Percentiles rank a stretch among this genome's conserved stretches.
Evolutionary conservation across 1,284 basidiomycete species (phyloP).

Genomic region (Austroboletus novae-zelandiae): DNA sequence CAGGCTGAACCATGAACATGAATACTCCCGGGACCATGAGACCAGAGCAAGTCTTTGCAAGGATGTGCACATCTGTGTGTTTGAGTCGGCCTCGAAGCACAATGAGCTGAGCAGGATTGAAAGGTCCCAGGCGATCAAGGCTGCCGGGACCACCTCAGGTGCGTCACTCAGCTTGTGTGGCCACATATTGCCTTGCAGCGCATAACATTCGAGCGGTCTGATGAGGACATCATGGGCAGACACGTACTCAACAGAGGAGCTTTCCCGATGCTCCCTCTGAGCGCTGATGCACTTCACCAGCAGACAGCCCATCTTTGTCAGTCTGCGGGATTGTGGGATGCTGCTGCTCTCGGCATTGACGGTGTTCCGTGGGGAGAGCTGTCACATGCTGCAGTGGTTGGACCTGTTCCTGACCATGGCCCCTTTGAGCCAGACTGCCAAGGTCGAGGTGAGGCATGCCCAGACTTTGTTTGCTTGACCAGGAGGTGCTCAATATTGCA

Average conservation of each 20-base stretch:
- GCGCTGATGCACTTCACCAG: conserved; percentile 4
- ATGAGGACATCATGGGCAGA: too few relatives aligned
- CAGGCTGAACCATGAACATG: conserved; percentile 7
- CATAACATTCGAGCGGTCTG: too few relatives aligned
- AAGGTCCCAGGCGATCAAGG: conserved; percentile 17
- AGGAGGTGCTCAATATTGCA: too few relatives aligned
- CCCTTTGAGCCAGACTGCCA: neutral
- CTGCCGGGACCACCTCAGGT: conserved; percentile 21
- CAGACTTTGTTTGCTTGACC: too few relatives aligned
- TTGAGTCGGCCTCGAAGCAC: conserved; percentile 13
- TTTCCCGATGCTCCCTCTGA: conserved; percentile 8
- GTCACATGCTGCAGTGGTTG: conserved; percentile 7
- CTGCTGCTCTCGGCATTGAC: too few relatives aligned
- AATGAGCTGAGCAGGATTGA: too few relatives aligned
- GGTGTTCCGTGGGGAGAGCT: conserved; percentile 16
- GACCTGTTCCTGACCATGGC: conserved; percentile 8
- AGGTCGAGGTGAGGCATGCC: neutral
- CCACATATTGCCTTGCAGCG: too few relatives aligned
- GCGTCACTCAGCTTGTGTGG: too few relatives aligned
- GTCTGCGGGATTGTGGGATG: conserved; percentile 25
- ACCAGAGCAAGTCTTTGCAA: conserved; percentile 3
- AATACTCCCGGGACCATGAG: conserved; percentile 5
- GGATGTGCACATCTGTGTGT: conserved; percentile 7
- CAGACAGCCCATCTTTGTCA: conserved; percentile 4
- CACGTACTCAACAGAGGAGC: conserved; percentile 17